Conservation (phyloP, 2,329 filamentous ascomycete species). For the Acephala macrosclerotiorum region DNA sequence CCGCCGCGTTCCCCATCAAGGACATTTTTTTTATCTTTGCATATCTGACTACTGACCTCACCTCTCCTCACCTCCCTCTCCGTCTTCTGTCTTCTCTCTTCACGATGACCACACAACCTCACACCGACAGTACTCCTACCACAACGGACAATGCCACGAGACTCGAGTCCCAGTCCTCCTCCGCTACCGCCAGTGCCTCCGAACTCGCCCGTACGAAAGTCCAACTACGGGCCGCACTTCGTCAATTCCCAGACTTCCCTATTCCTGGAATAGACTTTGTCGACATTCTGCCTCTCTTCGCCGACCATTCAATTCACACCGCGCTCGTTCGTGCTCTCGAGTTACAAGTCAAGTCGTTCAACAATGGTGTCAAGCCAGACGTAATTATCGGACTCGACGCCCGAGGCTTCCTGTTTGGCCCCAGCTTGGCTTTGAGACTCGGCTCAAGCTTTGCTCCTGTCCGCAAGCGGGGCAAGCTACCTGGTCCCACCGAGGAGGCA, state of each 20-base stretch:
- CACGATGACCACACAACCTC: conserved; percentile 42
- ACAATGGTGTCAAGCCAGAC: conserved; percentile 73
- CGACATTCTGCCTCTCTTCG: conserved; percentile 97
- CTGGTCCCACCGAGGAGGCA: conserved; percentile 85
- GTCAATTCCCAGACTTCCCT: conserved; percentile 91
- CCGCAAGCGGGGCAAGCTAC: conserved; percentile 94
- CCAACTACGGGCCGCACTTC: conserved; percentile 76
- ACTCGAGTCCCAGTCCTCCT: conserved; percentile 42
- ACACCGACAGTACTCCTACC: conserved; percentile 23
- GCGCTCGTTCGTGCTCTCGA: conserved; percentile 85
- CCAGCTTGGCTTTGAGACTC: conserved; percentile 82
- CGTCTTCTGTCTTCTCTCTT: conserved; percentile 38
- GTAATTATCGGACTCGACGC: conserved; percentile 94
- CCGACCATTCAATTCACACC: conserved; percentile 75
- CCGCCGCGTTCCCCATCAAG: conserved; percentile 19
- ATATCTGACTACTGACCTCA: conserved; percentile 36
- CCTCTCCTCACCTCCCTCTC: conserved; percentile 29
- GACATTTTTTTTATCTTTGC: conserved; percentile 33
- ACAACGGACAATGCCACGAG: conserved; percentile 42
- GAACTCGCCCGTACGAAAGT: conserved; percentile 60
- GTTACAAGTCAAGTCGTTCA: conserved; percentile 75
- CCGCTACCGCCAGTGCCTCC: conserved; percentile 43
- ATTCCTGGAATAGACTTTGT: conserved; percentile 93
- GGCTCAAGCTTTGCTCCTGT: conserved; percentile 91
- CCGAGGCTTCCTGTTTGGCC: conserved; percentile 94